phyloP scores from a whole-genome alignment of 768 basidiomycete species.

The Pleurotus platypus region DNA sequence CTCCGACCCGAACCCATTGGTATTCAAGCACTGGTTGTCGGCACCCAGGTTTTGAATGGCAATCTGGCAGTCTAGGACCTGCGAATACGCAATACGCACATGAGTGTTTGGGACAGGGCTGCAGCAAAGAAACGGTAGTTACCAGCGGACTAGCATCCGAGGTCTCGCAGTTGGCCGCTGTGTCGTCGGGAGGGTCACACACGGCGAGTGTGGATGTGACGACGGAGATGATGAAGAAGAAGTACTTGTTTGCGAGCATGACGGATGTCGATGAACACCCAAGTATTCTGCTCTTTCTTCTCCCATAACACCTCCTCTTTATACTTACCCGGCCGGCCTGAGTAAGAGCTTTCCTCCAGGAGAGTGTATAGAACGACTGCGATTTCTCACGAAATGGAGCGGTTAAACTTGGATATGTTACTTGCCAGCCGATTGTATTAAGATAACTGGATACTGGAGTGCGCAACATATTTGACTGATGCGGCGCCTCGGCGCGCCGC shows the following conservation, averaged over 20 bases:
- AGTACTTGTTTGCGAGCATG: not conserved
- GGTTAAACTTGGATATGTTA: too few relatives aligned
- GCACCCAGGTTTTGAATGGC: not conserved
- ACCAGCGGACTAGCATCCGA: not conserved
- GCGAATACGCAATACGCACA: not conserved
- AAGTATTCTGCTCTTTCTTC: too few relatives aligned
- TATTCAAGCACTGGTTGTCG: not conserved
- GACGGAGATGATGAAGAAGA: not conserved
- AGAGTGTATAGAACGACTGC: too few relatives aligned
- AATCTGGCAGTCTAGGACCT: not conserved
- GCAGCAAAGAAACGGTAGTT: not conserved
- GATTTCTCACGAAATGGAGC: too few relatives aligned
- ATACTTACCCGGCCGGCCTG: too few relatives aligned
- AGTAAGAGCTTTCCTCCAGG: too few relatives aligned
- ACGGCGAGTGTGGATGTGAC: not conserved
- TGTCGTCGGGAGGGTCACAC: not conserved
- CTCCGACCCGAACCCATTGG: not conserved
- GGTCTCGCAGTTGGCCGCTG: not conserved
- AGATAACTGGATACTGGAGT: too few relatives aligned
- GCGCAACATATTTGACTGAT: too few relatives aligned
- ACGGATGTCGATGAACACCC: not conserved
- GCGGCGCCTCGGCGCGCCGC: too few relatives aligned
- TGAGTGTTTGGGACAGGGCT: not conserved
- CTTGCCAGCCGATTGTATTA: too few relatives aligned
- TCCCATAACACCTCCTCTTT: too few relatives aligned